Evolutionary conservation across 2,329 filamentous ascomycete genomes (phyloP).

Genomic region (Ambrosiella cleistominuta): DNA sequence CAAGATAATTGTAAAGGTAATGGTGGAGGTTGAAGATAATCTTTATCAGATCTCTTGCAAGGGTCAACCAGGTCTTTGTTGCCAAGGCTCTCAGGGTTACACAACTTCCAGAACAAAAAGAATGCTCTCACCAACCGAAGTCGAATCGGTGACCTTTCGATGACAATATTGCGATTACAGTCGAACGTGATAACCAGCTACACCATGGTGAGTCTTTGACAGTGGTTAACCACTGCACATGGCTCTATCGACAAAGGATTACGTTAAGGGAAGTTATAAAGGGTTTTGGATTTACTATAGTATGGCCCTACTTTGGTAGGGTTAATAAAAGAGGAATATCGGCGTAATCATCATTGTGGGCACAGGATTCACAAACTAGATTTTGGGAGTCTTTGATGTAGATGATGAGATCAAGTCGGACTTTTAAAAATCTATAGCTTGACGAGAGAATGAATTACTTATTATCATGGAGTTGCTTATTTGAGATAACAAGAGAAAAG

Average conservation of each 20-base stretch:
- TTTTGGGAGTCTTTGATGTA: no score
- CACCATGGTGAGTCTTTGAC: constrained; percentile 9
- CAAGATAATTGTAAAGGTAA: not conserved
- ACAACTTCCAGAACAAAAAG: not conserved
- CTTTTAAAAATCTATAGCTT: no score
- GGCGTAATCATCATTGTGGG: no score
- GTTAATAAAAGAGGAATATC: not conserved
- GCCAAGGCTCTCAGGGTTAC: not conserved
- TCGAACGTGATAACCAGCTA: constrained; percentile 13
- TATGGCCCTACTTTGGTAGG: not conserved
- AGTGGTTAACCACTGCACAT: constrained; percentile 9
- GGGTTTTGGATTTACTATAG: not conserved
- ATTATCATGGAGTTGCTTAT: no score
- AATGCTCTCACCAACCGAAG: constrained; percentile 11
- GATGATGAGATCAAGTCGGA: no score
- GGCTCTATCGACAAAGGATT: not conserved
- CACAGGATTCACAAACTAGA: no score
- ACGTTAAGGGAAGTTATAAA: not conserved
- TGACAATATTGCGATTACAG: constrained; percentile 10
- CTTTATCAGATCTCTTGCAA: not conserved
- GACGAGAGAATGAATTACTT: no score
- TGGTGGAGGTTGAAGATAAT: not conserved
- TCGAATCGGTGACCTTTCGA: constrained; percentile 13
- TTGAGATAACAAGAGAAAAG: no score
- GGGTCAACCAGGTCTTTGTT: not conserved